Evolutionary conservation across 2,329 filamentous ascomycete species (phyloP), one percentile per base, ranked within the genome.

Genomic region (Eutypella sp.): DNA sequence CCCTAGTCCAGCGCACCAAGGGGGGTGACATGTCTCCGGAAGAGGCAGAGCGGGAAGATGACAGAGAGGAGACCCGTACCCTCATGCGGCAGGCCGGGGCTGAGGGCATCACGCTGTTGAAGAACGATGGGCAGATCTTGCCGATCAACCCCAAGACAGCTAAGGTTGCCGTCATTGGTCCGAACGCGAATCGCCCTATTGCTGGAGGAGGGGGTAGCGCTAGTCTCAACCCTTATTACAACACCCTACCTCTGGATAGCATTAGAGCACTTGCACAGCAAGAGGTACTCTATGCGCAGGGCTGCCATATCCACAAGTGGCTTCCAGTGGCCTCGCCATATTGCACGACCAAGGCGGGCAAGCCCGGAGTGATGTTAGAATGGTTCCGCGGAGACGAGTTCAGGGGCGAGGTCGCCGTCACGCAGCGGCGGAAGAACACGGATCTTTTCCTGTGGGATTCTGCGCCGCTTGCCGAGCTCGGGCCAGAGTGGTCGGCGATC

Each of bases 371-470:
- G 8, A 75, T 69, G 15, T 74, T 86, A 13, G 80, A 86, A 44
- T 86, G 82, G 71, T 85, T 75, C 56, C 70, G 73, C 13, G 82
- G 82, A 5, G 82, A 86, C 52, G 72, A 76, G 47, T 85, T 86
- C 50, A 64, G 79, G 46, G 81, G 80, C 2, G 61, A 69, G 19
- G 77, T 82, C 9, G 69, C 74, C 1, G 70, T 82, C 15, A 69
- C 76, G 2, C 80, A 85, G 57, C 72, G 74, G 42, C 75, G 82
- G 50, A 73, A 69, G 7, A 84, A 82, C 56, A 85, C 81, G 0
- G 82, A 86, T 57, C 72, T 86, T 1, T 85, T 84, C 69, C 70
- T 87, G 2, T 86, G 82, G 82, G 83, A 87, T 54, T 85, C 82
- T 3, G 82, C 81, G 1, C 83, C 82, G 5, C 61, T 76, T 15